Percentiles rank a stretch among this genome's conserved stretches.
phyloP scores from a whole-genome alignment of 2,329 filamentous ascomycete genomes.

The Alternaria sp. region DNA sequence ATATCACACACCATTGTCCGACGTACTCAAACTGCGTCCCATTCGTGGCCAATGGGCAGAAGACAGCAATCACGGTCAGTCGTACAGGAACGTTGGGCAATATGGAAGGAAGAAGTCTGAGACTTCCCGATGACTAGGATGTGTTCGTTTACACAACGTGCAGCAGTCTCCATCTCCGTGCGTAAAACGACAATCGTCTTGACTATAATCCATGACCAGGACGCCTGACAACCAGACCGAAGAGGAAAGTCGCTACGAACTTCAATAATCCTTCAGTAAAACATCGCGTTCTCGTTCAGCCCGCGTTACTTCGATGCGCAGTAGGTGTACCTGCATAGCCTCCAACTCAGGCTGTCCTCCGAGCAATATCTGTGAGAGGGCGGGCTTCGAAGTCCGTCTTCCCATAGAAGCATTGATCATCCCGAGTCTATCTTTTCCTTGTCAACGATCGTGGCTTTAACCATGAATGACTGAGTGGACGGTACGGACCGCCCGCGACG shows the following conservation, averaged over 20 bases:
- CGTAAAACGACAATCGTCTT: not conserved
- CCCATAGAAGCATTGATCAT: not conserved
- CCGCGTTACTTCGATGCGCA: not conserved
- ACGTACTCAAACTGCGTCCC: not conserved
- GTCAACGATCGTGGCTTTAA: not conserved
- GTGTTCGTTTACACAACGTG: not conserved
- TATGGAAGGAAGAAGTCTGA: not conserved
- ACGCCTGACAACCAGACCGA: not conserved
- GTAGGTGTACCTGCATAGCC: not conserved
- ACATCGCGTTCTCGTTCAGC: not conserved
- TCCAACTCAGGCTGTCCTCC: not conserved
- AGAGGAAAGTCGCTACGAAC: conserved; percentile 1
- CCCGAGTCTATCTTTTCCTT: not conserved
- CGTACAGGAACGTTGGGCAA: not conserved
- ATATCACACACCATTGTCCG: not conserved
- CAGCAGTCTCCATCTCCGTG: conserved; percentile 5
- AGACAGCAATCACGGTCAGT: not conserved
- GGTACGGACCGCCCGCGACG: not conserved
- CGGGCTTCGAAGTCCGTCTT: not conserved
- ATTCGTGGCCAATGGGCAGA: not conserved
- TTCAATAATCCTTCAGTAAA: not conserved
- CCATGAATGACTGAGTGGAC: not conserved
- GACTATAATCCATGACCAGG: not conserved
- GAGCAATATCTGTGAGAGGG: not conserved
- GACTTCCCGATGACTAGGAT: not conserved